Evolutionary conservation across 2,329 filamentous ascomycete genomes (phyloP).

Genomic region (Aquanectria penicillioides): DNA sequence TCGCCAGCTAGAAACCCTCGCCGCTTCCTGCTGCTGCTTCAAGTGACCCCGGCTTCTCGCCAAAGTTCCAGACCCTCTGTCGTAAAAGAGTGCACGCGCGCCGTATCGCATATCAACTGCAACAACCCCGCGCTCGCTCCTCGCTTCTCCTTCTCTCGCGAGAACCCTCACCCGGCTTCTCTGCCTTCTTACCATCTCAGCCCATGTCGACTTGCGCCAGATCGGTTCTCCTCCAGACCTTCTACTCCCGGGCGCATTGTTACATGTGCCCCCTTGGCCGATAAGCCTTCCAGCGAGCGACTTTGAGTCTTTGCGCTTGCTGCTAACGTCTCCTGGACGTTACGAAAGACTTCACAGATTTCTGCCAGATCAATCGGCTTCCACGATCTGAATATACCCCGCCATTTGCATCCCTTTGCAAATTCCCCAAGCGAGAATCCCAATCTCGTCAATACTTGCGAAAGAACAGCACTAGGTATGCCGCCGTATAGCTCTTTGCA

Average conservation of each 20-base stretch:
- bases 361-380: neutral
- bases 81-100: neutral
- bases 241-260: slow-evolving; percentile 46
- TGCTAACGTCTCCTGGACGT: slow-evolving; percentile 53
- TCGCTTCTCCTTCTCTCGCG: neutral
- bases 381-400: neutral
- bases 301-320: slow-evolving; percentile 76
- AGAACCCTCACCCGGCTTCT: neutral
- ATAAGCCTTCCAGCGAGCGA: slow-evolving; percentile 65
- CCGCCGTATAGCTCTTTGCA: too few relatives aligned
- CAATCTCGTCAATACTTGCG: neutral
- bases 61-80: slow-evolving; percentile 16
- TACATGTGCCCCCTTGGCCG: slow-evolving; percentile 55
- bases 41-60: slow-evolving; percentile 12
- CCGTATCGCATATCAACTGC: slow-evolving; percentile 1
- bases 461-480: too few relatives aligned
- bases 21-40: slow-evolving; percentile 29
- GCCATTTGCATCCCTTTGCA: neutral
- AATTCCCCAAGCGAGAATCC: neutral
- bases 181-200: slow-evolving; percentile 11
- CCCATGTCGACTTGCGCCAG: slow-evolving; percentile 34
- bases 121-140: slow-evolving; percentile 6
- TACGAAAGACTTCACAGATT: slow-evolving; percentile 63
- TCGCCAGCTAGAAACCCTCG: slow-evolving; percentile 25
- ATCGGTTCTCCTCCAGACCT: slow-evolving; percentile 17